Base-by-base conservation (phyloP, 2,329 filamentous ascomycete species). In the Claviceps paspali region DNA sequence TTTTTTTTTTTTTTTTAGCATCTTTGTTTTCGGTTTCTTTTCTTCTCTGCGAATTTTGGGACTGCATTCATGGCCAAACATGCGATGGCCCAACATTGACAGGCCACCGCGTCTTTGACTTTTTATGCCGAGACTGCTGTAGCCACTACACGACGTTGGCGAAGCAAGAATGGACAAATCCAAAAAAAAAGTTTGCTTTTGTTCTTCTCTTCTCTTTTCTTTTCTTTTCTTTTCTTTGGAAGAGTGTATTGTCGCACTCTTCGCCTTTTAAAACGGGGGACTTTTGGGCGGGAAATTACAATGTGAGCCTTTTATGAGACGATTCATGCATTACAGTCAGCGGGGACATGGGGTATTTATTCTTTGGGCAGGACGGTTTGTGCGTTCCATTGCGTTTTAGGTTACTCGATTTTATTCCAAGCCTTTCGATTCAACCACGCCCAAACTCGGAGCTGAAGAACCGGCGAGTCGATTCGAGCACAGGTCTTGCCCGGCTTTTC, bases 241-340 rank as follows among this genome's bases (percentile, higher is more conserved):
- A 43, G 35, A 48, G 51, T 51, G 52, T 43, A 52, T 53, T 47
- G 32, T n/a, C n/a, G n/a, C n/a, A n/a, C 39, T 39, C 45, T 46
- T 42, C 45, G 36, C 47, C 46, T 46, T 32, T 47, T 47, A 37
- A 45, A 42, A 34, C 35, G 45, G 47, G 41, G 46, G 43, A 45
- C 40, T 46, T 28, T 37, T 41, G 35, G 7, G 26, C 18, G 14
- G 29, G 12, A 26, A 17, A n/a, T 15, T 18, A 28, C 29, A 30
- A 33, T 40, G 31, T 21, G n/a, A 11, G 12, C 5, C 21, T 27
- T 23, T 34, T 15, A 59, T 42, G 54, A 57, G 38, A 48, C 47
- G 47, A 47, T 46, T 57, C 44, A 53, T 59, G 57, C 58, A 61
- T 61, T 53, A 47, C 47, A 45, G 49, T 53, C 45, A 57, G 55